Conservation (phyloP, 257 asterid genomes). For the Gynochthodes officinalis region DNA sequence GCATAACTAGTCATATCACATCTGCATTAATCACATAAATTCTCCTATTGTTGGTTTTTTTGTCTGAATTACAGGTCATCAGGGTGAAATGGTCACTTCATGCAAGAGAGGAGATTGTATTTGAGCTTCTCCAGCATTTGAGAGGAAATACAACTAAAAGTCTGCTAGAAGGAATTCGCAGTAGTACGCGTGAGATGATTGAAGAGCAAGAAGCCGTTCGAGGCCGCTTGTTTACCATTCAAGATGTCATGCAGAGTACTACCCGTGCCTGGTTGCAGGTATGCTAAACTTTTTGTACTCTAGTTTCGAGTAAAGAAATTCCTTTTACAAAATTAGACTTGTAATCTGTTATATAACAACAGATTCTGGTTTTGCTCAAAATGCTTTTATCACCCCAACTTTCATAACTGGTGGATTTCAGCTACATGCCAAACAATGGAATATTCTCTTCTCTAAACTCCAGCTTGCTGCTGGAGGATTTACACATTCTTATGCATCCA, state of each 20-base stretch:
- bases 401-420: not conserved
- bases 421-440: not conserved
- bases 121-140: conserved; percentile 89
- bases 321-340: not conserved
- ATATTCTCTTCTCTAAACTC: too few relatives aligned
- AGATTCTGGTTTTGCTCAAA: not conserved
- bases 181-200: conserved; percentile 89
- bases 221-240: conserved; percentile 91
- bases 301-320: not conserved
- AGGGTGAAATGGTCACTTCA: conserved; percentile 98
- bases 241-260: conserved; percentile 98
- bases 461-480: not conserved
- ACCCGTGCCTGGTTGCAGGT: conserved; percentile 98
- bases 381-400: not conserved
- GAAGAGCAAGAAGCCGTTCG: conserved; percentile 99
- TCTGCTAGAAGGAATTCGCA: conserved; percentile 68
- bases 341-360: not conserved
- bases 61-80: conserved; percentile 53
- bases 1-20: not conserved
- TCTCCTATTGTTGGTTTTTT: not conserved
- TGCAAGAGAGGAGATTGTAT: conserved; percentile 95
- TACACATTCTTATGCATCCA: not conserved
- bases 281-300: conserved; percentile 6
- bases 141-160: conserved; percentile 59
- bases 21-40: not conserved